phyloP scores from a whole-genome alignment of 2,329 filamentous ascomycete genomes.

The Conoideocrella luteorostrata region DNA sequence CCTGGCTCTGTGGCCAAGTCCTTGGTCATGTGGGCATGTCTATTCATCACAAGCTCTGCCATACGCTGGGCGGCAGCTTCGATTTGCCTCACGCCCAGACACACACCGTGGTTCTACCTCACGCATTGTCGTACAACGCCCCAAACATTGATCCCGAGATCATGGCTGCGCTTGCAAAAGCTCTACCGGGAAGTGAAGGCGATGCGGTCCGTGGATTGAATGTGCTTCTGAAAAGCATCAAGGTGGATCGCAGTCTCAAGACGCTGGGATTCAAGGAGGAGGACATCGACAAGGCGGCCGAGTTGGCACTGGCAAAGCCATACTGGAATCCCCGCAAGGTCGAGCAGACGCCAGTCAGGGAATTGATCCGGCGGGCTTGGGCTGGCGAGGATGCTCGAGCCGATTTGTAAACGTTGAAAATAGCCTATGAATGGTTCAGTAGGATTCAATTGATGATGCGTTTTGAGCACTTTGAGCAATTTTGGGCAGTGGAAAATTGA shows the following conservation, averaged over 20 bases:
- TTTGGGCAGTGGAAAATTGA: too few relatives aligned
- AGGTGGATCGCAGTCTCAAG: slow-evolving; percentile 45
- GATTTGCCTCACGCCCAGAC: slow-evolving; percentile 60
- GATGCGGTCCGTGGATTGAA: slow-evolving; percentile 54
- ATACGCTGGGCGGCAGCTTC: slow-evolving; percentile 57
- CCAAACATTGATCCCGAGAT: slow-evolving; percentile 44
- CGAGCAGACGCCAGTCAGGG: slow-evolving; percentile 43
- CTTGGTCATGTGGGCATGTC: slow-evolving; percentile 45
- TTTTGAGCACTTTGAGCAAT: too few relatives aligned
- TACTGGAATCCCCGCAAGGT: slow-evolving; percentile 54
- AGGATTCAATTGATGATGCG: too few relatives aligned
- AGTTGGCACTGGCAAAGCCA: slow-evolving; percentile 50
- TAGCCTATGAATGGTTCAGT: too few relatives aligned
- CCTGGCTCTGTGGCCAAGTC: slow-evolving; percentile 59
- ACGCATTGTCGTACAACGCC: slow-evolving; percentile 57
- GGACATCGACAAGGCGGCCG: slow-evolving; percentile 53
- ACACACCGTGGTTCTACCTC: slow-evolving; percentile 56
- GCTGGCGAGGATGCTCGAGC: slow-evolving; percentile 54
- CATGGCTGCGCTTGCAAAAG: slow-evolving; percentile 46
- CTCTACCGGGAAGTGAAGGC: slow-evolving; percentile 49
- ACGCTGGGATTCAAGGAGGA: slow-evolving; percentile 53
- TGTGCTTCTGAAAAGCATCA: slow-evolving; percentile 43
- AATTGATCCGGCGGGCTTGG: slow-evolving; percentile 54
- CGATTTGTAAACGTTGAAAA: too few relatives aligned
- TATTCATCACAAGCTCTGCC: slow-evolving; percentile 62